phyloP scores from a whole-genome alignment of 495 filamentous ascomycete genomes.

The Xylaria telfairii region DNA sequence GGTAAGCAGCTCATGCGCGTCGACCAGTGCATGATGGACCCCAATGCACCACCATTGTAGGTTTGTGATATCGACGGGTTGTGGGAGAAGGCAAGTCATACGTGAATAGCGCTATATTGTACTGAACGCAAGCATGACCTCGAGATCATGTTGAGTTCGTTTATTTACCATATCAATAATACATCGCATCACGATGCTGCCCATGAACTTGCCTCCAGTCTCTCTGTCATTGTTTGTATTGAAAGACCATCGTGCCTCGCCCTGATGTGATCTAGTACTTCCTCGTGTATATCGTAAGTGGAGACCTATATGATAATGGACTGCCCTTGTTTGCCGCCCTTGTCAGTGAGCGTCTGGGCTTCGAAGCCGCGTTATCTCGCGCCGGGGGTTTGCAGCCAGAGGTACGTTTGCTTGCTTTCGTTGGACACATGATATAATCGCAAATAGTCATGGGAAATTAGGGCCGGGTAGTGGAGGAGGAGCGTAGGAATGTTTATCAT shows the following conservation, averaged over 20 bases:
- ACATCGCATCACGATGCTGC: not conserved
- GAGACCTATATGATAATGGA: not conserved
- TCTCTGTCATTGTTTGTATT: not conserved
- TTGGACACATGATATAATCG: not conserved
- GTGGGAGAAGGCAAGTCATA: not conserved
- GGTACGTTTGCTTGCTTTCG: not conserved
- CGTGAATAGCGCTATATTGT: not conserved
- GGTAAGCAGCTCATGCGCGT: constrained; percentile 77
- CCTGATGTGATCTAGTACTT: not conserved
- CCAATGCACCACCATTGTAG: constrained; percentile 63
- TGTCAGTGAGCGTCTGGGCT: not conserved
- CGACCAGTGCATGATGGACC: constrained; percentile 80
- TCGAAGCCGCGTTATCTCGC: not conserved
- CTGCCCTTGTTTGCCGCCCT: not conserved
- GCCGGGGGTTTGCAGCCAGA: not conserved
- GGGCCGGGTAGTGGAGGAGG: not conserved
- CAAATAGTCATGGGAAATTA: not conserved
- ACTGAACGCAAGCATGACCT: not conserved
- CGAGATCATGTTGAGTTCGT: not conserved
- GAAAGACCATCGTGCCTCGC: not conserved
- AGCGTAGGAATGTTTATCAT: not conserved
- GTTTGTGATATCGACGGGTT: not conserved
- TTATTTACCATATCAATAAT: not conserved
- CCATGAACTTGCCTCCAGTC: not conserved
- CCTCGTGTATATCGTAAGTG: not conserved